Evolutionary conservation across 2,329 filamentous ascomycete species (phyloP).

Genomic region (Alternaria triticina): DNA sequence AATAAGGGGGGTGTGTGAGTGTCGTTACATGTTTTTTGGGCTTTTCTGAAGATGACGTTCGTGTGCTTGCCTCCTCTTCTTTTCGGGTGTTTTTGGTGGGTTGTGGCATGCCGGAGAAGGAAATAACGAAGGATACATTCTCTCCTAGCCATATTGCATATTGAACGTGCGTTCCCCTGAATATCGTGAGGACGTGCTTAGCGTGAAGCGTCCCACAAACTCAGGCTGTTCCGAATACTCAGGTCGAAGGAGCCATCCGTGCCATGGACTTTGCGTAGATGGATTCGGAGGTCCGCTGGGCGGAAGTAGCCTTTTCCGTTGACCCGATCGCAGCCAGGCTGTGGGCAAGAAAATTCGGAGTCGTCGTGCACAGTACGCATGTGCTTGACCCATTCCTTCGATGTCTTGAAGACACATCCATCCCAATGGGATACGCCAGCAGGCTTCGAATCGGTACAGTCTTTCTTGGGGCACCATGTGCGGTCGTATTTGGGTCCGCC

Average conservation of each 20-base stretch:
- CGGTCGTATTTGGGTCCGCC: rapidly evolving
- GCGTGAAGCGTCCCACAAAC: no score
- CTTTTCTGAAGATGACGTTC: neutral
- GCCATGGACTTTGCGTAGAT: neutral
- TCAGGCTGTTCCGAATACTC: neutral
- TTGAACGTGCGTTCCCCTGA: no score
- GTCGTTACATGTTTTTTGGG: neutral
- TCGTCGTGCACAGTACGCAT: neutral
- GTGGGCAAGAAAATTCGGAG: neutral
- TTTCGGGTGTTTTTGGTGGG: neutral
- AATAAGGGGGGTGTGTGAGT: neutral
- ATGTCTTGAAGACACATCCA: rapidly evolving
- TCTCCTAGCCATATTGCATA: no score
- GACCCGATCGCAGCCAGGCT: neutral
- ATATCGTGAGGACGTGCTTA: no score
- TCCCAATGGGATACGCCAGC: rapidly evolving
- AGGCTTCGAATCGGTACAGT: rapidly evolving
- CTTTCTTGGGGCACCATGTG: neutral
- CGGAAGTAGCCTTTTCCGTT: neutral
- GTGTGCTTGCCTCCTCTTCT: neutral
- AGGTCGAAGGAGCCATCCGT: neutral
- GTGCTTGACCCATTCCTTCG: neutral
- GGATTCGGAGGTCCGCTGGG: neutral
- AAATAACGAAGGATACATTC: no score
- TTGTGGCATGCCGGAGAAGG: neutral